phyloP scores from a whole-genome alignment of 2,329 filamentous ascomycete species.

The Colletotrichum sp. region DNA sequence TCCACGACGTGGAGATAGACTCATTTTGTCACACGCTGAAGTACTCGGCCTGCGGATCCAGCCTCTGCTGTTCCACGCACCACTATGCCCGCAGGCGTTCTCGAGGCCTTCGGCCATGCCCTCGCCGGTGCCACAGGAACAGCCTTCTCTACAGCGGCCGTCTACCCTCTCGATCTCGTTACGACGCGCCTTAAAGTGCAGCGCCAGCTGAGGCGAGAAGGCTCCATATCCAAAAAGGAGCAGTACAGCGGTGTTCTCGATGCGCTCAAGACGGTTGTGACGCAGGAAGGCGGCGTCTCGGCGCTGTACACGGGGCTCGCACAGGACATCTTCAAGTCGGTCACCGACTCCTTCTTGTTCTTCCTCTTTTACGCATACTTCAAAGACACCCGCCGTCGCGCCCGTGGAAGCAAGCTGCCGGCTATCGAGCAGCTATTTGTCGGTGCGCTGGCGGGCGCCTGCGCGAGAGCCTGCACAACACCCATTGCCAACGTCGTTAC shows the following conservation, averaged over 20 bases:
- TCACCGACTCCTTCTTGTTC: slow-evolving; percentile 82
- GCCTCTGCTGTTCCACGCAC: background rate
- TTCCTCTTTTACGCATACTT: slow-evolving; percentile 77
- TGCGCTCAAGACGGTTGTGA: slow-evolving; percentile 73
- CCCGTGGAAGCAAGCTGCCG: slow-evolving; percentile 47
- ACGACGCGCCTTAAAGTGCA: slow-evolving; percentile 85
- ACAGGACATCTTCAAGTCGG: slow-evolving; percentile 69
- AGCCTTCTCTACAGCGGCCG: slow-evolving; percentile 76
- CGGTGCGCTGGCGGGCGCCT: slow-evolving; percentile 75
- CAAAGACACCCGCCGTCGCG: slow-evolving; percentile 33
- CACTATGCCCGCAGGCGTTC: slow-evolving; percentile 35
- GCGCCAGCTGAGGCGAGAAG: slow-evolving; percentile 53
- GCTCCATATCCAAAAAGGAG: slow-evolving; percentile 11
- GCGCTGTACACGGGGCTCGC: slow-evolving; percentile 73
- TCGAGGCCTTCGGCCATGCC: slow-evolving; percentile 82
- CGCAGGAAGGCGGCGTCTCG: slow-evolving; percentile 68
- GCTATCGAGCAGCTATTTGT: slow-evolving; percentile 75
- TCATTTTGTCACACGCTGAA: background rate
- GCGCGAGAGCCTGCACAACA: slow-evolving; percentile 77
- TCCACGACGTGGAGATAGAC: background rate
- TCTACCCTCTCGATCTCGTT: slow-evolving; percentile 83
- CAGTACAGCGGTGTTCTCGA: slow-evolving; percentile 71
- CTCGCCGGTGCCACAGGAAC: slow-evolving; percentile 79
- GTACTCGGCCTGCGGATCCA: background rate
- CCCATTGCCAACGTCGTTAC: slow-evolving; percentile 84